Evolutionary conservation across 2,329 filamentous ascomycete species (phyloP), one percentile per base, ranked within the genome.

Genomic region (Aureobasidium uvarum): DNA sequence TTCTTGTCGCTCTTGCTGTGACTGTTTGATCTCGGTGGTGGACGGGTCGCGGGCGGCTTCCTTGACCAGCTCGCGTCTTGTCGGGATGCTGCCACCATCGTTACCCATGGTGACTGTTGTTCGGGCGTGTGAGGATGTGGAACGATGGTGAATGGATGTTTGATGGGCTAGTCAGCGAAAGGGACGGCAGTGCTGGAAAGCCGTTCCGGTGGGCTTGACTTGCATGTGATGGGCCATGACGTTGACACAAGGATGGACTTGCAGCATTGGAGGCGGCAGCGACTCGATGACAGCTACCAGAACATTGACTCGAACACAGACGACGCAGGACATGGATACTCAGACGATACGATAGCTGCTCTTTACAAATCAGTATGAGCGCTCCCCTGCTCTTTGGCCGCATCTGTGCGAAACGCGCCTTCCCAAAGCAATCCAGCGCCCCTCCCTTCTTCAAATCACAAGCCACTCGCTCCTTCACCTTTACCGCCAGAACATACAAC

Each of bases 41-140:
- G 90, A 96, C 25, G 90, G 90, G 60, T 87, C 85, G 72, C 91
- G 90, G 48, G 93, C 92, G 33, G 93, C 92, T 77, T 94, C 89
- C 79, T 96, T 96, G 76, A 99, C 95, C 52, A 99, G 90, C 78
- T 99, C 96, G 74, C 92, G 90, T 38, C 96, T 91, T 69, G 90
- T 98, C 5, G 95, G 95, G 71, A 99, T 99, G 71, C 91, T 87
- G 69, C 95, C 95, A 71, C 95, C 95, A 77, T 99, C 95, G 80
- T 99, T 99, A 76, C 95, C 95, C 95, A 99, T 97, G 8, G 23
- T 8, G 43, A 11, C n/a, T 41, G 43, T 4, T 18, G 43, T 6
- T 10, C 0, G 28, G 4, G 14, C 1, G 6, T 14, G 39, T 14
- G 0, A n/a, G 2, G 6, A 10, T 25, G n/a, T 20, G 10, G 25